Percentiles rank a stretch among this genome's conserved stretches.
Evolutionary conservation across 2,329 filamentous ascomycete species (phyloP).

Genomic region (Coniosporium tulheliwenetii): DNA sequence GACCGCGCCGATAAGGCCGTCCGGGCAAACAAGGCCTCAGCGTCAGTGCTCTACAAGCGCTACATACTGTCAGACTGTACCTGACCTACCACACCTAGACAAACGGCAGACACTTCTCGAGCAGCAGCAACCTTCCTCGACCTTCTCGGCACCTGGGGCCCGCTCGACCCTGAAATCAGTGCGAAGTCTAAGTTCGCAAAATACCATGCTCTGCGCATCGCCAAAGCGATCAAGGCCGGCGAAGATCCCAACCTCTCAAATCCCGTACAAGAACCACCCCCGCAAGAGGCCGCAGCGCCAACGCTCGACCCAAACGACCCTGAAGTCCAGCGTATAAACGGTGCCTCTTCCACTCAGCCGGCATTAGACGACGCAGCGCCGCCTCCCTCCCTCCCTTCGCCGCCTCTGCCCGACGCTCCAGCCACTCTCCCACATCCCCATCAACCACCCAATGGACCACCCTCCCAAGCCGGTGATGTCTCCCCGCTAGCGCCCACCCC

Average conservation of each 20-base stretch:
- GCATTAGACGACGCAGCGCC: constrained; percentile 20
- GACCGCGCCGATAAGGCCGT: constrained; percentile 70
- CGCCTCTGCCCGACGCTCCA: constrained; percentile 29
- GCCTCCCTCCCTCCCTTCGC: constrained; percentile 12
- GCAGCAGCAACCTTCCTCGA: constrained; percentile 89
- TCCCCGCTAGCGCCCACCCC: constrained; percentile 35
- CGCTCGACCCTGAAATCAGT: constrained; percentile 55
- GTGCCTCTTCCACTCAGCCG: constrained; percentile 40
- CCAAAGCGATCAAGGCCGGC: constrained; percentile 78
- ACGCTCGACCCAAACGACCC: constrained; percentile 48
- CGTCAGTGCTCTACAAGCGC: constrained; percentile 28
- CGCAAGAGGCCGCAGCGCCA: constrained; percentile 26
- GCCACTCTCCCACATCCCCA: constrained; percentile 16
- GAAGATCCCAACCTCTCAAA: constrained; percentile 88
- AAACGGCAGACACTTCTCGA: constrained; percentile 88
- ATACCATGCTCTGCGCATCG: constrained; percentile 83
- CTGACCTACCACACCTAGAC: constrained; percentile 29
- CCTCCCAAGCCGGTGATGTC: constrained; percentile 24
- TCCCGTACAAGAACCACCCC: constrained; percentile 44
- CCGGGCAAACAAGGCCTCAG: constrained; percentile 67
- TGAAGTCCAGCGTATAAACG: constrained; percentile 41
- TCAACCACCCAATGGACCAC: constrained; percentile 5
- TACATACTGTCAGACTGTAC: constrained; percentile 2
- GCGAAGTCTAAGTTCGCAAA: constrained; percentile 94
- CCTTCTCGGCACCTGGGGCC: constrained; percentile 69